Percentiles rank a stretch among this genome's conserved stretches.
Conservation (phyloP, 148 eudicot genomes). For the Nyssa sinensis region DNA sequence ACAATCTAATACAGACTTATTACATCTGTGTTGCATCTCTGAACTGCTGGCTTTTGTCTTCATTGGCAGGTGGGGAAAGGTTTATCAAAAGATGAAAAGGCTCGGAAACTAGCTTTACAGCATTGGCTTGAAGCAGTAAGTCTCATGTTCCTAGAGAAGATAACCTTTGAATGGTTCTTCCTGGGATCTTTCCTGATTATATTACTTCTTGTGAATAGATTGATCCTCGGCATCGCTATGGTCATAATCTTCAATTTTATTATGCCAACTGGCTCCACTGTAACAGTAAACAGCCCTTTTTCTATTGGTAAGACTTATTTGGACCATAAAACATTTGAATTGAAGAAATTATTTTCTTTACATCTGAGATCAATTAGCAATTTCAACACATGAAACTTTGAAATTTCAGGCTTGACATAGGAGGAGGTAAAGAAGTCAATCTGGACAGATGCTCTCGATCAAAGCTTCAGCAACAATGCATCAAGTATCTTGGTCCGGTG, state of each 20-base stretch:
- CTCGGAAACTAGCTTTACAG: conserved; percentile 62
- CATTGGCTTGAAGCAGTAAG: conserved; percentile 87
- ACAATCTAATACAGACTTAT: background rate
- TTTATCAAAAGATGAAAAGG: conserved; percentile 54
- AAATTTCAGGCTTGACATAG: conserved; percentile 61
- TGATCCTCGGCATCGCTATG: conserved; percentile 93
- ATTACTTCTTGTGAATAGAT: conserved; percentile 38
- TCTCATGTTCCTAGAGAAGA: conserved; percentile 7
- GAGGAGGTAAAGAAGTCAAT: conserved; percentile 62
- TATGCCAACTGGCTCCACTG: conserved; percentile 77
- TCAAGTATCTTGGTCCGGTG: conserved; percentile 73
- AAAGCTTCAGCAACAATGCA: conserved; percentile 65
- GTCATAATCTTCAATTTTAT: conserved; percentile 84
- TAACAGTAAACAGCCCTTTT: conserved; percentile 78
- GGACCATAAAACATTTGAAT: background rate
- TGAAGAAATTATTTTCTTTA: background rate
- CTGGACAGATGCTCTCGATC: conserved; percentile 52
- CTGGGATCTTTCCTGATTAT: background rate
- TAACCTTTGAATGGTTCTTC: background rate
- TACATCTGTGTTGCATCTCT: background rate
- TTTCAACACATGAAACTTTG: background rate
- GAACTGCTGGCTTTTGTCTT: background rate
- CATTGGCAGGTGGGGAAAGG: conserved; percentile 64
- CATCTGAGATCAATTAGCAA: background rate
- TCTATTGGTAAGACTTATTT: conserved; percentile 51